Conservation (phyloP, 148 eudicot species). For the Fagopyrum tataricum region DNA sequence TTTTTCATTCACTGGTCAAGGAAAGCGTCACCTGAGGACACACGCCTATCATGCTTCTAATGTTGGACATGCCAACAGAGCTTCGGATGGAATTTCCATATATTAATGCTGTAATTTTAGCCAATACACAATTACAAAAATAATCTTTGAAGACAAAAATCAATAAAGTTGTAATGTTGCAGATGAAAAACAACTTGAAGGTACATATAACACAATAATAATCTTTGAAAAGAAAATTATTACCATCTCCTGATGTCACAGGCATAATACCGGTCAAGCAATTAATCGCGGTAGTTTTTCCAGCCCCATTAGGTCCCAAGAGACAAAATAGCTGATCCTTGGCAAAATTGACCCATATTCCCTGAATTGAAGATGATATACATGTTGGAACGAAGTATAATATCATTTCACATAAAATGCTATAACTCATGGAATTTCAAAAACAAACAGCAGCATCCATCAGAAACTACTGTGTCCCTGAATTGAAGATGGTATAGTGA, state of each 20-base stretch:
- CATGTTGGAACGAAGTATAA: background rate
- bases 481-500: no score
- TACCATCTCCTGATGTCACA: conserved; percentile 92
- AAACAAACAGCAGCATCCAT: no score
- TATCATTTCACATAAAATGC: background rate
- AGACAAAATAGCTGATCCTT: conserved; percentile 91
- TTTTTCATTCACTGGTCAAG: background rate
- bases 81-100: conserved; percentile 72
- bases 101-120: conserved; percentile 45
- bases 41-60: conserved; percentile 71
- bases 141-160: background rate
- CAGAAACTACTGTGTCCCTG: no score
- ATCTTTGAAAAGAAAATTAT: conserved; percentile 13
- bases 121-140: background rate
- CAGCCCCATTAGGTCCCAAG: conserved; percentile 98
- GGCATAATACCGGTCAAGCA: conserved; percentile 90
- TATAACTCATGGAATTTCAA: no score
- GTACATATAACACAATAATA: background rate
- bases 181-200: background rate
- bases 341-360: conserved; percentile 75
- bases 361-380: conserved; percentile 30
- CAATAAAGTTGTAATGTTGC: background rate
- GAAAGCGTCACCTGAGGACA: conserved; percentile 75
- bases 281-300: conserved; percentile 87
- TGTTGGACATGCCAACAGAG: conserved; percentile 72